A percentile compares a stretch with the other conserved stretches of the same genome.
Evolutionary conservation across 2,329 filamentous ascomycete genomes (phyloP).

Genomic region (Aureobasidium sp.): DNA sequence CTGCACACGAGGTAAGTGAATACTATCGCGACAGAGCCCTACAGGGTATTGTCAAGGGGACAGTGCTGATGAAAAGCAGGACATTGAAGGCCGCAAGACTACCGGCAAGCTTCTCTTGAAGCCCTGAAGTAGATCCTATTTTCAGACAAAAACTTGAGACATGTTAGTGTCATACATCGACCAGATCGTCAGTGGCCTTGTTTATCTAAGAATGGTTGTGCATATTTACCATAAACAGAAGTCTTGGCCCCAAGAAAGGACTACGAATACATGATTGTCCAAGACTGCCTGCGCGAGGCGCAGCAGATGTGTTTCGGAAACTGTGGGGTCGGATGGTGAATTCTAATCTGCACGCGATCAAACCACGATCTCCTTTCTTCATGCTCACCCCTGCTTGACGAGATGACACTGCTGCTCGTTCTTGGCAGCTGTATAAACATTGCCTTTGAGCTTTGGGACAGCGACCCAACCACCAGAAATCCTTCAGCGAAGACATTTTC

Average conservation of each 20-base stretch:
- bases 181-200: neutral
- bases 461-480: neutral
- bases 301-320: slow-evolving; percentile 5
- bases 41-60: neutral
- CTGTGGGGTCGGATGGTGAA: slow-evolving; percentile 2
- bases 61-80: slow-evolving; percentile 32
- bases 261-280: slow-evolving; percentile 5
- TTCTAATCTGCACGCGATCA: neutral
- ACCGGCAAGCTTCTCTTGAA: slow-evolving; percentile 76
- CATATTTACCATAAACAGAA: neutral
- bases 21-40: neutral
- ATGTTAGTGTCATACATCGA: neutral
- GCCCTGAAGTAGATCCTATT: slow-evolving; percentile 23
- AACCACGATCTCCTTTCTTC: neutral
- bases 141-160: neutral
- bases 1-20: slow-evolving; percentile 54
- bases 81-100: slow-evolving; percentile 75
- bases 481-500: neutral
- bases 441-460: neutral
- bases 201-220: neutral
- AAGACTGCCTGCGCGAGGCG: slow-evolving; percentile 4
- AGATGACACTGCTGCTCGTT: neutral
- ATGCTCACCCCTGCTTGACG: neutral
- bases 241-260: slow-evolving; percentile 12
- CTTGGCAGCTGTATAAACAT: neutral